A percentile compares a stretch with the other conserved stretches of the same genome.
phyloP scores from a whole-genome alignment of 176 grass and related monocot species.

The Areca catechu region DNA sequence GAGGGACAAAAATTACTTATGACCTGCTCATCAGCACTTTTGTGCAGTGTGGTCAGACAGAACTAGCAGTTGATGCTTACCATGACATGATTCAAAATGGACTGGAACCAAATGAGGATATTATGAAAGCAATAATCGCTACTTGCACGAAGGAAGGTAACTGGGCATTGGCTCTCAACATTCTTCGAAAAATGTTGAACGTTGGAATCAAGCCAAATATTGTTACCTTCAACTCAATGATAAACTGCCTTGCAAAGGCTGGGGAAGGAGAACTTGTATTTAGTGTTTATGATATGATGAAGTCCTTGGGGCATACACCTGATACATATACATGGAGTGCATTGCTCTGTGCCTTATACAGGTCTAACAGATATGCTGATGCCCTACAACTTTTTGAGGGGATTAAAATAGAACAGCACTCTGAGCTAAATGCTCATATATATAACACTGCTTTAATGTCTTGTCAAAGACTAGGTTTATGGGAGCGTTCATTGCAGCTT shows the following conservation, averaged over 20 bases:
- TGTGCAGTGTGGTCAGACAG: constrained; percentile 70
- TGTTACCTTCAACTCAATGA: constrained; percentile 73
- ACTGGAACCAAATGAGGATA: constrained; percentile 59
- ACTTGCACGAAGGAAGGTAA: constrained; percentile 79
- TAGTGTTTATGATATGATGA: constrained; percentile 62
- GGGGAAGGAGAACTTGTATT: constrained; percentile 72
- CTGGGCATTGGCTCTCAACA: constrained; percentile 49
- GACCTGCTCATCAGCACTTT: constrained; percentile 78
- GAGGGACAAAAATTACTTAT: constrained; percentile 59
- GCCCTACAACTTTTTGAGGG: constrained; percentile 58
- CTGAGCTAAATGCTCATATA: constrained; percentile 41
- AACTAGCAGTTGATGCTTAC: constrained; percentile 63
- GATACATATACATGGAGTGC: constrained; percentile 85
- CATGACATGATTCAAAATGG: constrained; percentile 56
- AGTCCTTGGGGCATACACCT: constrained; percentile 46
- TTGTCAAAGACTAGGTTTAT: constrained; percentile 76
- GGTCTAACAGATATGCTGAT: constrained; percentile 53
- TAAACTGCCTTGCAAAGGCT: constrained; percentile 75
- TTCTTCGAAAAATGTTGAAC: constrained; percentile 62
- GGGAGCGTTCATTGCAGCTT: constrained; percentile 69
- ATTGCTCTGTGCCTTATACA: constrained; percentile 63
- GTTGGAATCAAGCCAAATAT: constrained; percentile 70
- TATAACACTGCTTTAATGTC: constrained; percentile 79
- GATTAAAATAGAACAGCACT: constrained; percentile 36
- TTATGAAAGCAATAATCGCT: constrained; percentile 79